Percentiles rank a stretch among this genome's conserved stretches.
Conservation (phyloP, 2,329 filamentous ascomycete genomes). For the Neobulgaria alba region DNA sequence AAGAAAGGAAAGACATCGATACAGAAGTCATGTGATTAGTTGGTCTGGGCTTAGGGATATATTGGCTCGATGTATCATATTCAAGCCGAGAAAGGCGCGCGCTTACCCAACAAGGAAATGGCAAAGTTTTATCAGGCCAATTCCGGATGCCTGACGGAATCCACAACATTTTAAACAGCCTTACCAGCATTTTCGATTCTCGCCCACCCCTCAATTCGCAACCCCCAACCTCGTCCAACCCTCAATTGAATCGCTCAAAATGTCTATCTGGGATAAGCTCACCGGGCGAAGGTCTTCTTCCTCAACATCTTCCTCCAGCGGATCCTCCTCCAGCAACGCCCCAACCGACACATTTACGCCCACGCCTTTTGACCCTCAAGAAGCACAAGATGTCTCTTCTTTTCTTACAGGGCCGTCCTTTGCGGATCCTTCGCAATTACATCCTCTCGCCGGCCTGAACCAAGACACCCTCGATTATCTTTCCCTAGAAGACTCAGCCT, state of each 20-base stretch:
- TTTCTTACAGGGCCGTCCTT: slow-evolving; percentile 73
- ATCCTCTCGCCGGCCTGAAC: slow-evolving; percentile 89
- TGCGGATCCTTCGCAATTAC: slow-evolving; percentile 79
- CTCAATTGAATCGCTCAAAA: slow-evolving; percentile 13
- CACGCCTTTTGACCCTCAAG: slow-evolving; percentile 59
- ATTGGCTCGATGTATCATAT: no score
- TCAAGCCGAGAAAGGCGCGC: no score
- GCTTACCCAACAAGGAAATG: background rate
- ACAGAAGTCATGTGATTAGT: no score
- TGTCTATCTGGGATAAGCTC: slow-evolving; percentile 33
- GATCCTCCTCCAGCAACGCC: slow-evolving; percentile 13
- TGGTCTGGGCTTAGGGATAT: no score
- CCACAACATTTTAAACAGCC: background rate
- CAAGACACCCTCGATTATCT: slow-evolving; percentile 92
- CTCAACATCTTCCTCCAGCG: slow-evolving; percentile 12
- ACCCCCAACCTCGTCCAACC: background rate
- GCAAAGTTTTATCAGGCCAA: no score
- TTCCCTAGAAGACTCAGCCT: slow-evolving; percentile 80
- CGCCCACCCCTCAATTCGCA: background rate
- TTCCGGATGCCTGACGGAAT: slow-evolving; percentile 2
- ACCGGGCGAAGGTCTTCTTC: slow-evolving; percentile 31
- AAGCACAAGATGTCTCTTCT: slow-evolving; percentile 72
- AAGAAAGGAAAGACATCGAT: no score
- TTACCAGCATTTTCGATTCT: background rate
- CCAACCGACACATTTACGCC: slow-evolving; percentile 39